A percentile compares a stretch with the other conserved stretches of the same genome.
Conservation (phyloP, 179 eudicot species). For the Vitellaria paradoxa region DNA sequence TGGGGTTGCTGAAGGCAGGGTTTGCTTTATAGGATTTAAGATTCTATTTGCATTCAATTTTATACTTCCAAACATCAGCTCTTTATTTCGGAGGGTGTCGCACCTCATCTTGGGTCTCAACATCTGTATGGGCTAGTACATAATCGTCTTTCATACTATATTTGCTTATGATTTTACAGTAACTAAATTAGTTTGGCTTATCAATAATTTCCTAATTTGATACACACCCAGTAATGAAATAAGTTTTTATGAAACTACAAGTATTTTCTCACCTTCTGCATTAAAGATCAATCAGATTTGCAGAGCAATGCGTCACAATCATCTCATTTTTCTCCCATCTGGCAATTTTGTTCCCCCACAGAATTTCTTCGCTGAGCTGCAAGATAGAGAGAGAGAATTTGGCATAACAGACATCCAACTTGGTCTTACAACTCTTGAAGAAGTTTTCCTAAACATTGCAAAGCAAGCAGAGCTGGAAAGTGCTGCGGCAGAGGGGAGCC, state of each 20-base stretch:
- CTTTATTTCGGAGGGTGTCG: not conserved
- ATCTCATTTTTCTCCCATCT: not conserved
- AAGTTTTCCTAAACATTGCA: constrained; percentile 88
- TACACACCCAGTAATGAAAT: not conserved
- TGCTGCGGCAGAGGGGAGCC: constrained; percentile 80
- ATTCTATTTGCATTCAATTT: not conserved
- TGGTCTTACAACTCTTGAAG: constrained; percentile 90
- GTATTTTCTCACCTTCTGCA: not conserved
- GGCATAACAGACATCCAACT: constrained; percentile 76
- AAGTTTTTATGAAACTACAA: not conserved
- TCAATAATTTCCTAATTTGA: not conserved
- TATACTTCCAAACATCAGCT: not conserved
- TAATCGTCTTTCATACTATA: not conserved
- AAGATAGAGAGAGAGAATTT: constrained; percentile 68
- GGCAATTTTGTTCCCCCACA: constrained; percentile 17
- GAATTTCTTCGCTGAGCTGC: constrained; percentile 84
- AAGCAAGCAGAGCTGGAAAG: constrained; percentile 84
- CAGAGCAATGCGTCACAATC: not conserved
- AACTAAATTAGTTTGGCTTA: not conserved
- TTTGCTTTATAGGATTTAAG: constrained; percentile 1
- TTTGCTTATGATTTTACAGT: not conserved
- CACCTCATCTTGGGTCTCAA: not conserved
- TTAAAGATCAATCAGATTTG: not conserved
- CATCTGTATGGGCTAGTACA: not conserved
- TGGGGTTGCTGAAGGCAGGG: not conserved